These are phyloP conservation scores for Schizosaccharomyces cryophilus DNA, from an alignment of 805 yeast genomes.

Conservation along the genomic window DNA sequence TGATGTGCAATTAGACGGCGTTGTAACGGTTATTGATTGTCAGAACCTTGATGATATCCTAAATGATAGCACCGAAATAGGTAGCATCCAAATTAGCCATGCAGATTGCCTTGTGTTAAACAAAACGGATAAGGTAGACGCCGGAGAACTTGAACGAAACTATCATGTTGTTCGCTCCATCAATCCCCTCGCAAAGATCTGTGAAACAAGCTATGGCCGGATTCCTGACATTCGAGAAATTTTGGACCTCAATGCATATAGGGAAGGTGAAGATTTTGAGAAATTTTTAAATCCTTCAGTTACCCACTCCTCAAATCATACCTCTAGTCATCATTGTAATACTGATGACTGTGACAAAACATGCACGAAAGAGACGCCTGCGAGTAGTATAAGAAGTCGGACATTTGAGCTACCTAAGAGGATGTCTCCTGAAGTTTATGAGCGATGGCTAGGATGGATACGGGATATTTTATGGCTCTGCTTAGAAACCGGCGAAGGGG, in stretches of 20 bases:
- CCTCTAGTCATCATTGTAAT: background rate
- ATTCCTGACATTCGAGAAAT: slow-evolving; percentile 33
- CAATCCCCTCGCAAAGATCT: slow-evolving; percentile 43
- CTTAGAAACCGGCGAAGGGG: background rate
- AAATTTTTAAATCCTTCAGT: slow-evolving; percentile 3
- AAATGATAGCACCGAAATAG: slow-evolving; percentile 26
- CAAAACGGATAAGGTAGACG: slow-evolving; percentile 36
- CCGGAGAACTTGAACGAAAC: slow-evolving; percentile 7
- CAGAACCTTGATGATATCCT: slow-evolving; percentile 27
- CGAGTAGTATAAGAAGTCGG: slow-evolving; percentile 24
- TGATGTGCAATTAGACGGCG: slow-evolving; percentile 72
- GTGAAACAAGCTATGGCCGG: slow-evolving; percentile 50
- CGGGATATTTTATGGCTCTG: slow-evolving; percentile 64
- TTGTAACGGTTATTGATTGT: slow-evolving; percentile 60
- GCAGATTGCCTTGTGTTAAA: slow-evolving; percentile 68
- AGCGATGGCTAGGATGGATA: slow-evolving; percentile 31
- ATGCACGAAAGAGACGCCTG: slow-evolving; percentile 8
- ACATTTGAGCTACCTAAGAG: slow-evolving; percentile 23
- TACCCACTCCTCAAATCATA: too few species aligned
- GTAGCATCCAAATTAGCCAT: slow-evolving; percentile 59
- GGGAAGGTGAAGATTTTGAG: slow-evolving; percentile 16
- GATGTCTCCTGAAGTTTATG: slow-evolving; percentile 17
- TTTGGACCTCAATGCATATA: slow-evolving; percentile 55
- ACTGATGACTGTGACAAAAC: slow-evolving; percentile 5
- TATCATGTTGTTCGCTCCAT: slow-evolving; percentile 22